Percentiles rank a stretch among this genome's conserved stretches.
These are phyloP conservation scores for Malassezia pachydermatis DNA, from an alignment of 1,284 basidiomycete species.

Conservation along the genomic window DNA sequence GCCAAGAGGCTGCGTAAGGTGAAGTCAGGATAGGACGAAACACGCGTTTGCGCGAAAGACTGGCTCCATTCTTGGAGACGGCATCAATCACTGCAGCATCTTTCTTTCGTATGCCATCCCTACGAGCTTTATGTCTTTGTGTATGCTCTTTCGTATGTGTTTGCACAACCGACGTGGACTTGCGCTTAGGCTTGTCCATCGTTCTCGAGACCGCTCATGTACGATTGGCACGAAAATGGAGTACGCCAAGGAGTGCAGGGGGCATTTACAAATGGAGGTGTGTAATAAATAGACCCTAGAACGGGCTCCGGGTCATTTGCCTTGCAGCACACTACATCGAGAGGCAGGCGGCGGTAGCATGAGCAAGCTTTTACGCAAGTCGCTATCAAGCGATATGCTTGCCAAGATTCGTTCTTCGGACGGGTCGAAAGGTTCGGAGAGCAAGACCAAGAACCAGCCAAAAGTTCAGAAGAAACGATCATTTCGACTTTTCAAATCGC, in stretches of 20 bases:
- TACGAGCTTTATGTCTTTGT: constrained; percentile 12
- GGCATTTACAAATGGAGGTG: constrained; percentile 10
- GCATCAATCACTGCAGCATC: too few relatives aligned
- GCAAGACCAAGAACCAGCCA: not conserved
- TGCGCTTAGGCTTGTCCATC: too few relatives aligned
- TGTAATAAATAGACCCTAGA: too few relatives aligned
- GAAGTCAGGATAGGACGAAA: constrained; percentile 20
- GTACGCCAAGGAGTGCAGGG: not conserved
- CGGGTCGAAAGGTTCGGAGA: not conserved
- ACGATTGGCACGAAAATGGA: not conserved
- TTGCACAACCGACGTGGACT: not conserved
- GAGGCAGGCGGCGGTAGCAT: not conserved
- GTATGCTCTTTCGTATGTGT: constrained; percentile 12
- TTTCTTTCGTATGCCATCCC: constrained; percentile 4
- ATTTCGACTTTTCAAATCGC: constrained; percentile 10
- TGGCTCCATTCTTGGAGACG: too few relatives aligned
- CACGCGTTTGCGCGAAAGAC: constrained; percentile 4
- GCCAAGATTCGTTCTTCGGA: not conserved
- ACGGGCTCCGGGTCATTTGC: too few relatives aligned
- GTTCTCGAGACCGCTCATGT: too few relatives aligned
- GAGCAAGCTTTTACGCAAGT: constrained; percentile 15
- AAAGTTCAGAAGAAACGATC: constrained; percentile 6
- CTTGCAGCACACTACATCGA: too few relatives aligned
- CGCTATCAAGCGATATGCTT: constrained; percentile 10
- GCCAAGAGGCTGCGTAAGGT: constrained; percentile 17